Base-by-base conservation (phyloP, 2,329 filamentous ascomycete genomes). In the Rhinocladiella mackenziei region DNA sequence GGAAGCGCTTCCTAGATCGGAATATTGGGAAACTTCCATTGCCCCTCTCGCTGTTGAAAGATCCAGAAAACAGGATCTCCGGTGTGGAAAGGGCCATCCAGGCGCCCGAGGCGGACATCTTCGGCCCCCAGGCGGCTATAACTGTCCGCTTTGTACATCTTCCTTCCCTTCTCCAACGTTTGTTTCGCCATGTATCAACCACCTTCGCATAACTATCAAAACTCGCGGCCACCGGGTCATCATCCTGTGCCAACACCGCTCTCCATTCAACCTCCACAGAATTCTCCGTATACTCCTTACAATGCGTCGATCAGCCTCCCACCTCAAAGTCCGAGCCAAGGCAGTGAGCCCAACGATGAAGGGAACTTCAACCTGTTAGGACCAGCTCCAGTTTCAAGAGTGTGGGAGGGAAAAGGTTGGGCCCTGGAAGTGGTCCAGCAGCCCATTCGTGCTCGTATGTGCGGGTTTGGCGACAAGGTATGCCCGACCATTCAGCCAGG, bases 381-480 rank as follows among this genome's bases (percentile, higher is more conserved):
- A 37, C 61, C 70, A n/a, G 60, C 62, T 5, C 61, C 68, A 5
- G 57, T 68, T 14, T 61, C 63, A 5, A 68, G 65, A 38, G 56
- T 65, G 29, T 68, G 64, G 37, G 65, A 70, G 18, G 68, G 67
- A 32, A 65, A 68, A 20, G 65, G 65, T 31, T 72, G 66, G 65
- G 84, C 81, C 50, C 76, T 95, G 38, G 73, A 83, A 55, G 87
- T 96, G 48, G 81, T 86, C 55, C 92, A 98, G 70, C 89, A 97
- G 65, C 92, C 92, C 38, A 77, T 87, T 58, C 81, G 92, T 58
- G 92, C 92, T 55, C 86, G 92, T 50, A 97, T 97, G 92, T 98
- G 92, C 70, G 92, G 92, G 5, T 98, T 97, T 69, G 92, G 92
- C 51, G 92, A 98, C 72, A 98, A 97, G 77, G 87, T 92, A 69